Conservation (phyloP, 164 flowering plant species). For the Taxillus chinensis region DNA sequence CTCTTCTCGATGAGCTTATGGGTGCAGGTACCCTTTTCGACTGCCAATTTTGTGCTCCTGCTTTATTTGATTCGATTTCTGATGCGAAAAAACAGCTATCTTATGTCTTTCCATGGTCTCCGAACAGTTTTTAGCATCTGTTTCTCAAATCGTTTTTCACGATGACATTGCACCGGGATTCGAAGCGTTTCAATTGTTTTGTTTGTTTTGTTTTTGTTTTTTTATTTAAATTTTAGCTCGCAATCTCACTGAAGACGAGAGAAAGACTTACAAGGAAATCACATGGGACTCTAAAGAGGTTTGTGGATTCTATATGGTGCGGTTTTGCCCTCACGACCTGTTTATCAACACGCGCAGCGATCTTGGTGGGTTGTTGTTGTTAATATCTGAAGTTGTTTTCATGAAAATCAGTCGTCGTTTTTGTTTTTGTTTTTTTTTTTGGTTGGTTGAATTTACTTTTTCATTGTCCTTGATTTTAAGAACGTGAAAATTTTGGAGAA, state of each 20-base stretch:
- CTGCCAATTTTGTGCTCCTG: background rate
- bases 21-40: conserved; percentile 55
- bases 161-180: too few relatives aligned
- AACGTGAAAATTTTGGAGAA: too few relatives aligned
- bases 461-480: too few relatives aligned
- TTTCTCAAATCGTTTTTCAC: too few relatives aligned
- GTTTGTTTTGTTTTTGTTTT: too few relatives aligned
- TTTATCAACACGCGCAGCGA: conserved; percentile 95
- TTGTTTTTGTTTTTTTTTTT: background rate
- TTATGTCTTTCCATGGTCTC: background rate
- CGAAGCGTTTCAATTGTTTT: too few relatives aligned
- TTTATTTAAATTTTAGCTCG: conserved; percentile 40
- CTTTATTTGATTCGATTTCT: background rate
- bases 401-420: background rate
- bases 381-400: too few relatives aligned
- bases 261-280: conserved; percentile 61
- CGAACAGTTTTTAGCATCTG: too few relatives aligned
- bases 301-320: conserved; percentile 80
- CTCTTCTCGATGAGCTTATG: conserved; percentile 94
- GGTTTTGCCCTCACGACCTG: conserved; percentile 97
- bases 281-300: conserved; percentile 94
- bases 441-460: too few relatives aligned
- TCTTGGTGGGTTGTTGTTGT: conserved; percentile 47
- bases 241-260: conserved; percentile 90
- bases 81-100: background rate